Percentiles rank a stretch among this genome's conserved stretches.
Conservation (phyloP, 768 basidiomycete species). For the Daedaleopsis nitida region DNA sequence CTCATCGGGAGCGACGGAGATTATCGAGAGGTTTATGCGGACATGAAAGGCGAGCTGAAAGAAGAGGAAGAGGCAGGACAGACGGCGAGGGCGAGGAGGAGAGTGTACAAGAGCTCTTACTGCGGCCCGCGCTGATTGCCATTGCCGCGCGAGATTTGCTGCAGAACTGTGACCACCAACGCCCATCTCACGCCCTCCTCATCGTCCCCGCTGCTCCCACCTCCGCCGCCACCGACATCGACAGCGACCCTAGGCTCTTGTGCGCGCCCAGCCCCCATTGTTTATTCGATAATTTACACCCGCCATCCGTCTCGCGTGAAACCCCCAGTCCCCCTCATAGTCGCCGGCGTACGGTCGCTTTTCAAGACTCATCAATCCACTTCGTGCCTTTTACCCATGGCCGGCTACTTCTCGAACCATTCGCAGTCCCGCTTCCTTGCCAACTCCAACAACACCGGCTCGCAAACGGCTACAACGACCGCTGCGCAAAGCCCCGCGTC, state of each 20-base stretch:
- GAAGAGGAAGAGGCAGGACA: neutral
- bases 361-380: neutral
- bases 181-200: slow-evolving; percentile 15
- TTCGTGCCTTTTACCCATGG: slow-evolving; percentile 20
- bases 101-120: slow-evolving; percentile 4
- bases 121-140: neutral
- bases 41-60: slow-evolving; percentile 11
- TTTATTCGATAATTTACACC: slow-evolving; percentile 7
- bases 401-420: slow-evolving; percentile 82
- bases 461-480: slow-evolving; percentile 21
- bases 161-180: slow-evolving; percentile 13
- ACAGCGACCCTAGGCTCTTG: neutral
- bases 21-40: slow-evolving; percentile 9
- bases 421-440: slow-evolving; percentile 71
- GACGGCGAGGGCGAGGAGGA: neutral
- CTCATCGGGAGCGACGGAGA: slow-evolving; percentile 41
- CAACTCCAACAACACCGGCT: slow-evolving; percentile 38
- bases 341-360: slow-evolving; percentile 1
- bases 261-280: neutral
- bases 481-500: slow-evolving; percentile 31
- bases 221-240: slow-evolving; percentile 1
- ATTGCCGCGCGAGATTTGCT: slow-evolving; percentile 11
- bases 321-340: neutral
- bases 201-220: slow-evolving; percentile 2
- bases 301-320: neutral